phyloP scores from a whole-genome alignment of 164 flowering plant species.

The Chimonanthus salicifolius region DNA sequence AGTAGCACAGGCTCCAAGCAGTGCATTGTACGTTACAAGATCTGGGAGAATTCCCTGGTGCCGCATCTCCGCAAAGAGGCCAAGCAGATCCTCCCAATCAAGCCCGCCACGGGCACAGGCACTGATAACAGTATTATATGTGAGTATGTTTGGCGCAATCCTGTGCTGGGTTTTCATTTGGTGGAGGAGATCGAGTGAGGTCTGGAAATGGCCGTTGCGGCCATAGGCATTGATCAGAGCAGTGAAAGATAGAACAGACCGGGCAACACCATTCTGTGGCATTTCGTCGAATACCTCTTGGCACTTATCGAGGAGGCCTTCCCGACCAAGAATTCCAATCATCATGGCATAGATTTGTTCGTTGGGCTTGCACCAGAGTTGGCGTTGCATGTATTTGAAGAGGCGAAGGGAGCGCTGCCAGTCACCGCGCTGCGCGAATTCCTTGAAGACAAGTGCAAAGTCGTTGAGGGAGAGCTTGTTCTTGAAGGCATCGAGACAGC shows the following conservation, averaged over 20 bases:
- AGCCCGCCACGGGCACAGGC: conserved; percentile 91
- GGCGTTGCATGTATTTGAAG: conserved; percentile 94
- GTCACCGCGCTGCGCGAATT: conserved; percentile 84
- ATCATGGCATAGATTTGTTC: conserved; percentile 84
- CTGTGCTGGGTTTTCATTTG: conserved; percentile 64
- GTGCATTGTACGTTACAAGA: conserved; percentile 76
- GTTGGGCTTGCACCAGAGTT: conserved; percentile 94
- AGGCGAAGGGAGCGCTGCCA: conserved; percentile 91
- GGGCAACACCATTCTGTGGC: conserved; percentile 55
- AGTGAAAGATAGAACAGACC: conserved; percentile 68
- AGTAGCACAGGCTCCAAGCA: conserved; percentile 73
- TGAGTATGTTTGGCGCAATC: conserved; percentile 61
- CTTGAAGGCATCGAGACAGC: conserved; percentile 77
- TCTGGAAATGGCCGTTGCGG: conserved; percentile 64
- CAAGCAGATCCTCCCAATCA: conserved; percentile 84
- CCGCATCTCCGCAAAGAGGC: conserved; percentile 92
- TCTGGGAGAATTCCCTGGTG: conserved; percentile 93
- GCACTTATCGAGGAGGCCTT: conserved; percentile 74
- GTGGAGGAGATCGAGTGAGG: conserved; percentile 57
- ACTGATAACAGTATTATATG: conserved; percentile 81
- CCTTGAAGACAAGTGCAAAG: conserved; percentile 78
- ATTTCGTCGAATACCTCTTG: conserved; percentile 82
- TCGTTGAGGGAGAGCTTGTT: conserved; percentile 81
- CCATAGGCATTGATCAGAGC: conserved; percentile 87
- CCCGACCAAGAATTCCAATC: conserved; percentile 77